Evolutionary conservation across 805 yeast genomes (phyloP).

Genomic region (Wickerhamomyces strasburgensis): DNA sequence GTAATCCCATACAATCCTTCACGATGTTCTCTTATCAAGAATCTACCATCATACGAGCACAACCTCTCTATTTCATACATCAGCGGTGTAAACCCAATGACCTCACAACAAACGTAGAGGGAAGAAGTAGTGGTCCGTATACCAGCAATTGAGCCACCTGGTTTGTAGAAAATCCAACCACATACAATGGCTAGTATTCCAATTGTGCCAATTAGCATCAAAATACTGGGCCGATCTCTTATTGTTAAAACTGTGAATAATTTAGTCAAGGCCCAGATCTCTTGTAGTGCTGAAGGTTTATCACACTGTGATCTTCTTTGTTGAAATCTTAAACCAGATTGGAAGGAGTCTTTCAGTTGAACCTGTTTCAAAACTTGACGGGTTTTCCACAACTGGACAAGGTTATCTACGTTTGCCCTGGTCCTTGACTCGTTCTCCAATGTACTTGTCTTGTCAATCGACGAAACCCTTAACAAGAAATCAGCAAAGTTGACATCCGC

Average conservation of each 20-base stretch:
- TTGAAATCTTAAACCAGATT: no score
- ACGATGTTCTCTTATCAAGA: conserved; percentile 41
- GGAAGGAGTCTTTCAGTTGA: conserved; percentile 8
- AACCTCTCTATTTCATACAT: conserved; percentile 56
- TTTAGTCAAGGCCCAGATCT: no score
- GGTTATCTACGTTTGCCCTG: conserved; percentile 26
- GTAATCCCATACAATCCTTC: conserved; percentile 20
- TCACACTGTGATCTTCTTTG: no score
- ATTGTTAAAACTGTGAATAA: no score
- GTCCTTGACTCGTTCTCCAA: conserved; percentile 29
- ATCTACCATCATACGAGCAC: conserved; percentile 47
- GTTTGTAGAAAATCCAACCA: conserved; percentile 76
- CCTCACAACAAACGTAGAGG: conserved; percentile 46
- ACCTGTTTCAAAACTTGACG: conserved; percentile 4
- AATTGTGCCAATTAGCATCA: conserved; percentile 41
- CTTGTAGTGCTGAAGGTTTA: no score
- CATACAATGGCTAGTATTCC: conserved; percentile 47
- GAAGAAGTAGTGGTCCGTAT: conserved; percentile 54
- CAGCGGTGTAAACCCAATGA: conserved; percentile 51
- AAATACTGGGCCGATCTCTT: conserved; percentile 48
- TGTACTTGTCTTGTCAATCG: conserved; percentile 42
- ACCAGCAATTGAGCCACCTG: conserved; percentile 56
- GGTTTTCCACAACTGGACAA: conserved; percentile 12
- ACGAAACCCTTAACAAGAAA: conserved; percentile 49
- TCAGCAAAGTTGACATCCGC: conserved; percentile 55